phyloP scores from a whole-genome alignment of 306 rosid species.

The Sechiopsis laciniata region DNA sequence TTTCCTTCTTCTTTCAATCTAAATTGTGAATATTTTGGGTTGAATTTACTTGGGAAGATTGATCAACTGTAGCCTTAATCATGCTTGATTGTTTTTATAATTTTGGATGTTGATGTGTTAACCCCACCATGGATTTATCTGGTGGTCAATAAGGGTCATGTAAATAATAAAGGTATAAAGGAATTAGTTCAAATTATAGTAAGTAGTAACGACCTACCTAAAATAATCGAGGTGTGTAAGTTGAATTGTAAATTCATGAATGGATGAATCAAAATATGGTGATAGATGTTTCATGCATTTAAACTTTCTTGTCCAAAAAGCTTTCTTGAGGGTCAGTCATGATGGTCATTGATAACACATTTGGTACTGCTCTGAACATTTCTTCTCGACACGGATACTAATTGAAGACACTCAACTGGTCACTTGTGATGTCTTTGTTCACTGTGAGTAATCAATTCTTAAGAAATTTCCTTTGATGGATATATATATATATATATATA shows the following conservation, averaged over 20 bases:
- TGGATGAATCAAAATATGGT: too few species aligned
- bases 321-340: not conserved
- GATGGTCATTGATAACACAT: not conserved
- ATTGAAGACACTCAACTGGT: constrained; percentile 68
- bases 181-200: too few species aligned
- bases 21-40: not conserved
- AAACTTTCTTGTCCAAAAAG: not conserved
- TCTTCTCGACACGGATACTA: constrained; percentile 48
- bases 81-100: not conserved
- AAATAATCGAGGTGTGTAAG: too few species aligned
- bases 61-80: not conserved
- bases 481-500: not conserved
- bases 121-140: too few species aligned
- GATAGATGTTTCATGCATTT: not conserved
- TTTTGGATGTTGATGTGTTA: too few species aligned
- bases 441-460: constrained; percentile 43
- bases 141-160: too few species aligned
- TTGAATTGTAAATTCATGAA: too few species aligned
- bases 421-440: constrained; percentile 76
- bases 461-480: not conserved
- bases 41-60: constrained; percentile 11
- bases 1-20: not conserved
- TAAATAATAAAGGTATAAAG: too few species aligned
- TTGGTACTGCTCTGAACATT: constrained; percentile 5
- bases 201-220: too few species aligned